Evolutionary conservation across 176 grass and related monocot species (phyloP).

Genomic region (Themeda triandra): DNA sequence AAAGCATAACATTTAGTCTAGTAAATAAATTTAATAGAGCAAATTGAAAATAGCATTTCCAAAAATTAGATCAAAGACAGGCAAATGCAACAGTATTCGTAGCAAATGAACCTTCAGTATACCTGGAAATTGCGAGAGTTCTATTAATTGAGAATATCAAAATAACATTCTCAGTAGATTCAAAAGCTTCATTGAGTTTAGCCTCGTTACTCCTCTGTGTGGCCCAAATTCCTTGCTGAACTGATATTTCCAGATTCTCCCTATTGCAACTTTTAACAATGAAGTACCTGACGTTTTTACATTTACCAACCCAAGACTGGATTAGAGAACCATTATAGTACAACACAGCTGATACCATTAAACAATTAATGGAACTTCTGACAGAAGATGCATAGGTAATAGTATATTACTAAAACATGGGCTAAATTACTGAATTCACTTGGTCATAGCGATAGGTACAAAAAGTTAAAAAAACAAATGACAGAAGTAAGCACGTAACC

Average conservation of each 20-base stretch:
- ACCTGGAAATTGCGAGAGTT: constrained; percentile 99
- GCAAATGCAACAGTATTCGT: neutral
- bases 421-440: constrained; percentile 11
- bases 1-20: constrained; percentile 22
- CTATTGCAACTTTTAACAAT: constrained; percentile 99
- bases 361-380: constrained; percentile 22
- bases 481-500: neutral
- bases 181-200: constrained; percentile 99
- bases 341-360: neutral
- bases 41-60: neutral
- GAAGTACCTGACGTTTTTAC: constrained; percentile 86
- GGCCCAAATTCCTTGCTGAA: constrained; percentile 95
- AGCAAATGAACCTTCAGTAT: constrained; percentile 23
- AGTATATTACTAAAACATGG: neutral
- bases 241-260: constrained; percentile 98
- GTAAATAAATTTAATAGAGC: constrained; percentile 14
- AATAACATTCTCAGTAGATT: constrained; percentile 97
- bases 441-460: neutral
- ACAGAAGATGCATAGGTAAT: neutral
- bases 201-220: constrained; percentile 96
- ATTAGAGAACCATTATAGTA: constrained; percentile 41
- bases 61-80: constrained; percentile 2
- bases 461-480: neutral
- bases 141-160: constrained; percentile 97
- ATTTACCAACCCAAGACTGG: constrained; percentile 43